Conservation (phyloP, 495 filamentous ascomycete genomes). For the Hypoxylon rickii region DNA sequence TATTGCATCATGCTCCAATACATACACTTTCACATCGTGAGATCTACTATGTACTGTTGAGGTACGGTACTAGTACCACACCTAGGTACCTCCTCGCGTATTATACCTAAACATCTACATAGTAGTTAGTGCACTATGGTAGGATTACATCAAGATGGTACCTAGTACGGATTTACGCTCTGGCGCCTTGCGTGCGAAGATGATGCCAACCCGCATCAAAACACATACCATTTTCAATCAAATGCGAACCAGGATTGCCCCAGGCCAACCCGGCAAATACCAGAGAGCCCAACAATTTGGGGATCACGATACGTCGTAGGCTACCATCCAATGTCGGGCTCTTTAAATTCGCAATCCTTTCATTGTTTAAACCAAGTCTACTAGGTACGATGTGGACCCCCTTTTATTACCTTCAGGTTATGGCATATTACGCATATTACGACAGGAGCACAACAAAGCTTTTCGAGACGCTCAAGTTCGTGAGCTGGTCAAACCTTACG, state of each 20-base stretch:
- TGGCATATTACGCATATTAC: too few species aligned
- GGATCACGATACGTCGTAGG: constrained; percentile 21
- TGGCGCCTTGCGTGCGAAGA: constrained; percentile 4
- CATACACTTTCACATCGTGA: constrained; percentile 19
- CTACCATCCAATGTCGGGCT: constrained; percentile 19
- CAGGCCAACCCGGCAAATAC: constrained; percentile 30
- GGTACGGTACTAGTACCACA: too few species aligned
- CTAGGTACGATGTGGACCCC: constrained; percentile 1
- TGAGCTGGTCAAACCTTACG: constrained; percentile 14
- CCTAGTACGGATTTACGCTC: not conserved
- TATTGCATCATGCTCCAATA: constrained; percentile 39
- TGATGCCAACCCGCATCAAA: constrained; percentile 37
- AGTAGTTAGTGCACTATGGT: too few species aligned
- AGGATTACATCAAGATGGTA: too few species aligned
- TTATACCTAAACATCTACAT: not conserved
- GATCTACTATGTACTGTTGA: constrained; percentile 23
- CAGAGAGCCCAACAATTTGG: constrained; percentile 28
- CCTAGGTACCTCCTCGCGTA: too few species aligned
- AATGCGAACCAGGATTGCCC: constrained; percentile 22
- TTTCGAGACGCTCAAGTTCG: constrained; percentile 19
- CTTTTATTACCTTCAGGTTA: constrained; percentile 2
- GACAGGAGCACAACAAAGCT: too few species aligned
- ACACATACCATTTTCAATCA: constrained; percentile 5
- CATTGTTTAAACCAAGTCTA: constrained; percentile 5
- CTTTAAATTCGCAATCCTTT: constrained; percentile 8